Conservation (phyloP, 2,329 filamentous ascomycete genomes). For the Knufia fluminis region DNA sequence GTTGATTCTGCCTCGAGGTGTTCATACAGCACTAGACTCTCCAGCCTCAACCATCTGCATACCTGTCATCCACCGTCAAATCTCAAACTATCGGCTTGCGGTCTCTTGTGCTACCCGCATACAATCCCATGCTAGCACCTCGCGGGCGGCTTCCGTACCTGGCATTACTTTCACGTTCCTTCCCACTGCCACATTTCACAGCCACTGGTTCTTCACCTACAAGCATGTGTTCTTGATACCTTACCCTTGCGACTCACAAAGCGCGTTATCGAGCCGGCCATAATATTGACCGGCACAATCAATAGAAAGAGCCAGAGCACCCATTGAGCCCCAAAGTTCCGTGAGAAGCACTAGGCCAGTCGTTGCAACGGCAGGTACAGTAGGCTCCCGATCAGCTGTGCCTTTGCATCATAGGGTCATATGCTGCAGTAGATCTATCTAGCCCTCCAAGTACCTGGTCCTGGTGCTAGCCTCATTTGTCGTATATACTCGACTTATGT, state of each 20-base stretch:
- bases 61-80: neutral
- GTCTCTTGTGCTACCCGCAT: neutral
- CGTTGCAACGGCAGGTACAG: neutral
- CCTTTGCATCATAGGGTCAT: conserved; percentile 1
- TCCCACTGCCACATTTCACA: neutral
- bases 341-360: neutral
- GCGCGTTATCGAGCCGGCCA: too few species aligned
- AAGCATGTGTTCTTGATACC: too few species aligned
- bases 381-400: conserved; percentile 1
- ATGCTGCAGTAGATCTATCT: conserved; percentile 2
- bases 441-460: neutral
- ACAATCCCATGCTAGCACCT: neutral
- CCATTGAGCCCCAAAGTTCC: neutral
- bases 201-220: neutral
- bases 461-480: neutral
- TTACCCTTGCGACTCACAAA: neutral
- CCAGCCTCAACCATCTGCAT: neutral
- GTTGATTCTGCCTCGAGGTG: conserved; percentile 3
- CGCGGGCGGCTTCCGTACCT: neutral
- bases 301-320: neutral
- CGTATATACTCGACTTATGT: conserved; percentile 1
- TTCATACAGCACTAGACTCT: neutral
- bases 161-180: neutral
- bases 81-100: neutral
- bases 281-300: neutral